Evolutionary conservation across 768 basidiomycete species (phyloP).

Genomic region (Xerocomellus amylosporus): DNA sequence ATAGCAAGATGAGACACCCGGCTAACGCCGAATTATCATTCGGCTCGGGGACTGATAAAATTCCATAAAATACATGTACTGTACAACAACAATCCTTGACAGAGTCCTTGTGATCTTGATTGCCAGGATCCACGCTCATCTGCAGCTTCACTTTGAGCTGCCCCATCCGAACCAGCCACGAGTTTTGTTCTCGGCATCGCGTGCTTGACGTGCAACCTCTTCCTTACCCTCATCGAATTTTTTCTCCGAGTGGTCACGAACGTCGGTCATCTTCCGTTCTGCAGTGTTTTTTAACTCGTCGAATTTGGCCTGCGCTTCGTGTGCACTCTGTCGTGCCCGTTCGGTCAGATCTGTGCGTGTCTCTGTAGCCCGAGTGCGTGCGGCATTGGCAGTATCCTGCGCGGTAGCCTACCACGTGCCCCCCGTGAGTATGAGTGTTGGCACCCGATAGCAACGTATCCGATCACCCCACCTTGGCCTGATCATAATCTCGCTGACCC

Average conservation of each 20-base stretch:
- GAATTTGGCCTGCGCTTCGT: conserved; percentile 24
- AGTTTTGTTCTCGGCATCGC: conserved; percentile 23
- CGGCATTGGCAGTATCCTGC: conserved; percentile 15
- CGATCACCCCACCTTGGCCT: conserved; percentile 32
- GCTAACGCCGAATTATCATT: not conserved
- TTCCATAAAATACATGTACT: not conserved
- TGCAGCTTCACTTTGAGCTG: conserved; percentile 24
- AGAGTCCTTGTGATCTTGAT: not conserved
- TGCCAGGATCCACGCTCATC: not conserved
- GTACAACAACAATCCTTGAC: not conserved
- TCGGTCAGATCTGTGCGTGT: conserved; percentile 25
- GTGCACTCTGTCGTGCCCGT: conserved; percentile 25
- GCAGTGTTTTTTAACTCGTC: conserved; percentile 27
- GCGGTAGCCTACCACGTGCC: conserved; percentile 15
- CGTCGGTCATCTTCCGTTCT: conserved; percentile 24
- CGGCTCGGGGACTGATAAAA: not conserved
- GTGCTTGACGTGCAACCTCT: conserved; percentile 20
- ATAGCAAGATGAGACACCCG: not conserved
- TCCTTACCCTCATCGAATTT: conserved; percentile 32
- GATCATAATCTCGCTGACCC: conserved; percentile 33
- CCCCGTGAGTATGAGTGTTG: not conserved
- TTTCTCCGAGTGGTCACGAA: conserved; percentile 26
- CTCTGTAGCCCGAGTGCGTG: conserved; percentile 20
- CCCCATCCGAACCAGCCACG: conserved; percentile 43
- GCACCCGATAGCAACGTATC: not conserved